Conservation (phyloP, 202 grass and related monocot genomes). For the Schoenoplectus triqueter region DNA sequence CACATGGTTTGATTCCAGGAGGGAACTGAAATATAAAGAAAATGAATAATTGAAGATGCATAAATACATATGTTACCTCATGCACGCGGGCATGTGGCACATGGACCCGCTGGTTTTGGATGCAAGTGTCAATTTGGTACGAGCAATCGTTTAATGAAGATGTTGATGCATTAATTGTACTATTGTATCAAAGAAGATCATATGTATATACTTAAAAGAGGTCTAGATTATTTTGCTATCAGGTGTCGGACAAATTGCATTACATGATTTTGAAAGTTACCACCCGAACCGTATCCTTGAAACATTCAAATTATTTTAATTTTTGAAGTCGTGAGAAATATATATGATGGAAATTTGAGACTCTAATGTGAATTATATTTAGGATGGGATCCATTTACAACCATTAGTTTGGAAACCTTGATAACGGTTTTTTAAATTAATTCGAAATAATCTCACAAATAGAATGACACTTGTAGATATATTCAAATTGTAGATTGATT, state of each 20-base stretch:
- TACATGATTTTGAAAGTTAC: neutral
- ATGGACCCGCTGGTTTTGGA: slow-evolving; percentile 19
- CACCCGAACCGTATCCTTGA: neutral
- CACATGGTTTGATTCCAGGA: slow-evolving; percentile 24
- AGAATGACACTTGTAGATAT: no score
- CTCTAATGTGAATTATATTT: neutral
- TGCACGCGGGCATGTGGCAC: neutral
- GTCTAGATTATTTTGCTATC: neutral
- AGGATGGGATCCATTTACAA: neutral
- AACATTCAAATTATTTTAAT: neutral
- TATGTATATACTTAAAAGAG: neutral
- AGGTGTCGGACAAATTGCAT: neutral
- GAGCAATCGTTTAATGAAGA: neutral
- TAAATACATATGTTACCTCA: slow-evolving; percentile 27
- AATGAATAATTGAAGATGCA: neutral
- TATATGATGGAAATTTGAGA: neutral
- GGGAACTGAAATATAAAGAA: slow-evolving; percentile 33
- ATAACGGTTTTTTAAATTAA: no score
- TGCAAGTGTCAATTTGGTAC: slow-evolving; percentile 5
- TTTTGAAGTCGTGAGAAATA: neutral
- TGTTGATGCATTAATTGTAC: neutral
- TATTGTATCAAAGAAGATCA: neutral
- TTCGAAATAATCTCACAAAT: no score
- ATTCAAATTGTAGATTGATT: no score
- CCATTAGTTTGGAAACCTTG: no score